Percentiles rank a stretch among this genome's conserved stretches.
Evolutionary conservation across 495 filamentous ascomycete genomes (phyloP).

Genomic region (Penicillium subrubescens): DNA sequence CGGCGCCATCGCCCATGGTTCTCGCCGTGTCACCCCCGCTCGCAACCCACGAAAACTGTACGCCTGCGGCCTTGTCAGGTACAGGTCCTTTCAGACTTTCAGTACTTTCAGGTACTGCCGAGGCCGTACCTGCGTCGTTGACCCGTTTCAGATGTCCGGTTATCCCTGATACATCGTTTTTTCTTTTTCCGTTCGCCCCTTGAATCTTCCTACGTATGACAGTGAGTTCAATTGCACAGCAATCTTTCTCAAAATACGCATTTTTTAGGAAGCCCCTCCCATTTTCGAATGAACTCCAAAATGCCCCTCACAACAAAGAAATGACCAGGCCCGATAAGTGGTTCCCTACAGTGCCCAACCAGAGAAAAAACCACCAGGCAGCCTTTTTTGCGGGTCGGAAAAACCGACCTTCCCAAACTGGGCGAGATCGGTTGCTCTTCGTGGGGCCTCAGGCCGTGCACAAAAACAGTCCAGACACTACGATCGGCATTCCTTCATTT

Average conservation of each 20-base stretch:
- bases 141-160: constrained; percentile 6
- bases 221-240: neutral
- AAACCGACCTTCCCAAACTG: constrained; percentile 15
- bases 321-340: neutral
- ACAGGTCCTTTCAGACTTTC: neutral
- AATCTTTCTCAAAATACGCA: too few species aligned
- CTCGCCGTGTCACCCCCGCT: constrained; percentile 8
- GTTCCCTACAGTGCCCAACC: neutral
- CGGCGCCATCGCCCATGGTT: constrained; percentile 21
- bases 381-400: constrained; percentile 11
- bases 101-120: neutral
- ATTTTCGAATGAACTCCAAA: neutral
- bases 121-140: constrained; percentile 9
- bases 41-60: constrained; percentile 9
- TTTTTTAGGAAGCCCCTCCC: neutral
- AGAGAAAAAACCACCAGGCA: neutral
- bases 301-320: neutral
- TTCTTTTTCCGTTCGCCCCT: neutral
- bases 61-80: neutral
- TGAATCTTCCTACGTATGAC: neutral
- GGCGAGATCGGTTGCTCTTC: neutral
- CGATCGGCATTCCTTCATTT: constrained; percentile 14
- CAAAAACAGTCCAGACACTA: constrained; percentile 8
- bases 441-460: constrained; percentile 10
- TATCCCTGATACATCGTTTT: neutral